phyloP scores from a whole-genome alignment of 1,284 basidiomycete genomes.

The Malassezia caprae region DNA sequence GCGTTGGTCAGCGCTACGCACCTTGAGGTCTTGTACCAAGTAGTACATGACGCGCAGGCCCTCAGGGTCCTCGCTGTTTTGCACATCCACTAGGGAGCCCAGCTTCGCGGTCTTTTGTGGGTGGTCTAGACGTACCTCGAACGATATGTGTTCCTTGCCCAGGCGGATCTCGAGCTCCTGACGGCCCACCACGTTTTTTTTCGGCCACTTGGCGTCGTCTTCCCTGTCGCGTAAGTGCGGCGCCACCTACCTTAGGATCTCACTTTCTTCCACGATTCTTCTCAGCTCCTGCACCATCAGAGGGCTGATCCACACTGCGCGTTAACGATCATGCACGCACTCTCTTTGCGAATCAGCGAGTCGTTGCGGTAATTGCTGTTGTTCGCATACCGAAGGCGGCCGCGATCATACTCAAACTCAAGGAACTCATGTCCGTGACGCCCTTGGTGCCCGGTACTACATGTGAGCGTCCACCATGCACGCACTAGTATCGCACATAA shows the following conservation, averaged over 20 bases:
- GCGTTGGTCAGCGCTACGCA: constrained; percentile 39
- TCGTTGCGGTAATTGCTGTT: constrained; percentile 99
- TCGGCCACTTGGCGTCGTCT: constrained; percentile 95
- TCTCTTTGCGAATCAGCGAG: constrained; percentile 93
- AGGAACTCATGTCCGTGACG: constrained; percentile 58
- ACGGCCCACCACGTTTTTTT: constrained; percentile 94
- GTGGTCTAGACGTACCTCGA: constrained; percentile 65
- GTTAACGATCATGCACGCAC: constrained; percentile 50
- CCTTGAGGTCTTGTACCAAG: constrained; percentile 92
- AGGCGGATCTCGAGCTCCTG: constrained; percentile 92
- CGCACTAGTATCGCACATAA: constrained; percentile 47
- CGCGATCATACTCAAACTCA: constrained; percentile 95
- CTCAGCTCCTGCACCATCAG: constrained; percentile 86
- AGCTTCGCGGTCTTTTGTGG: constrained; percentile 81
- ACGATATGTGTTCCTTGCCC: constrained; percentile 90
- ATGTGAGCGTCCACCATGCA: background rate
- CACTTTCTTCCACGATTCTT: constrained; percentile 83
- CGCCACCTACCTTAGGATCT: constrained; percentile 73
- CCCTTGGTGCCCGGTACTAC: constrained; percentile 43
- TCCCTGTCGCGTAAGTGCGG: constrained; percentile 58
- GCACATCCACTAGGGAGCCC: constrained; percentile 87
- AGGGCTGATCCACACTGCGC: constrained; percentile 81
- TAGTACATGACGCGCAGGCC: constrained; percentile 98
- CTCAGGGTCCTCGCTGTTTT: constrained; percentile 93
- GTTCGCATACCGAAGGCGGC: constrained; percentile 91